These are phyloP conservation scores for Micractinium sp. DNA, from an alignment of 139 green algal genomes.

Conservation along the genomic window DNA sequence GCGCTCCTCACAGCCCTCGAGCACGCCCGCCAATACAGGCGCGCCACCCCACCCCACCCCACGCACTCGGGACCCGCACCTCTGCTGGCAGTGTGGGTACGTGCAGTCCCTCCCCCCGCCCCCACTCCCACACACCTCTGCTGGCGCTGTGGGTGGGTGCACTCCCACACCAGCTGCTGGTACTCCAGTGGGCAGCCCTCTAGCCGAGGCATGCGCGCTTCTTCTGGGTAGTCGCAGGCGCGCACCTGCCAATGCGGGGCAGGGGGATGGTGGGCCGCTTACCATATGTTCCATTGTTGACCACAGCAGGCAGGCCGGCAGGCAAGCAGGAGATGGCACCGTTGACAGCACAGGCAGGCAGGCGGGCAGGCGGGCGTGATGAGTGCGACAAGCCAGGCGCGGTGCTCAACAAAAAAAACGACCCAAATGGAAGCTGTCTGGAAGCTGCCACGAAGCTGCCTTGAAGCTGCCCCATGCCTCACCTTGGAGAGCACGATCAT, in stretches of 20 bases:
- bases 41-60: no score
- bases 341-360: no score
- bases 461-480: no score
- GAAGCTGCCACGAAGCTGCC: no score
- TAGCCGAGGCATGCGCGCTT: background rate
- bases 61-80: background rate
- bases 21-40: background rate
- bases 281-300: no score
- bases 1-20: no score
- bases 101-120: constrained; percentile 14
- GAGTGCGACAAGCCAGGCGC: no score
- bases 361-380: no score
- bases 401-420: no score
- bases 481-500: constrained; percentile 13
- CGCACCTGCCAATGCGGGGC: constrained; percentile 7
- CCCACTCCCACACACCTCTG: background rate
- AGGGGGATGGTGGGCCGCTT: no score
- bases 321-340: background rate
- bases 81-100: background rate
- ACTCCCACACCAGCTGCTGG: constrained; percentile 21
- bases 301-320: background rate
- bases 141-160: background rate
- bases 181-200: background rate
- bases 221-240: background rate
- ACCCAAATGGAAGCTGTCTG: no score